Conservation (phyloP, 2,329 filamentous ascomycete genomes). For the Pestalotiopsis sp. region DNA sequence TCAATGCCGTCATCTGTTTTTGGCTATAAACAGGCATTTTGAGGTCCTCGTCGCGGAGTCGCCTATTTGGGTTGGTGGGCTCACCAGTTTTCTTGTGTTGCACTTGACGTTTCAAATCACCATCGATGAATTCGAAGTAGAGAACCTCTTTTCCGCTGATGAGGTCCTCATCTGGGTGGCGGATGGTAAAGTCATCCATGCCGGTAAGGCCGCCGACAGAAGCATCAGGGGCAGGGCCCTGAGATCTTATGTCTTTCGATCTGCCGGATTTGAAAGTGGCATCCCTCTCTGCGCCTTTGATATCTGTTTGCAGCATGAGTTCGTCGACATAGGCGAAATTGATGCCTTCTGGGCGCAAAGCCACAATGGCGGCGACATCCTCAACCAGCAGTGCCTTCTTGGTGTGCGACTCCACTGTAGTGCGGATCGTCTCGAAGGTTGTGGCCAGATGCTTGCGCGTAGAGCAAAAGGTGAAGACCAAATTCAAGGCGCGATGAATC, state of each 20-base stretch:
- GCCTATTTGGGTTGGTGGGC: slow-evolving; percentile 67
- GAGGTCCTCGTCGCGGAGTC: slow-evolving; percentile 75
- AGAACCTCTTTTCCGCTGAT: slow-evolving; percentile 67
- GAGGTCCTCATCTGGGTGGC: slow-evolving; percentile 32
- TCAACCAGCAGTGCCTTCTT: slow-evolving; percentile 70
- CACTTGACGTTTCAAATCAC: slow-evolving; percentile 83
- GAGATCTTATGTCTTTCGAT: slow-evolving; percentile 52
- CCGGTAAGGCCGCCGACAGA: slow-evolving; percentile 62
- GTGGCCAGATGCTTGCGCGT: slow-evolving; percentile 91
- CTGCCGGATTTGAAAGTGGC: slow-evolving; percentile 63
- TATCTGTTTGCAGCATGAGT: slow-evolving; percentile 77
- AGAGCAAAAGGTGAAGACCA: slow-evolving; percentile 94
- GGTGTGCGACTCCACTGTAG: slow-evolving; percentile 82
- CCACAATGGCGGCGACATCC: slow-evolving; percentile 82
- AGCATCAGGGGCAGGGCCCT: slow-evolving; percentile 54
- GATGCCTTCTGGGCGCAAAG: slow-evolving; percentile 76
- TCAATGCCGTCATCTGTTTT: slow-evolving; percentile 86
- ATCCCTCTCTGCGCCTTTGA: slow-evolving; percentile 69
- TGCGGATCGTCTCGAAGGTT: slow-evolving; percentile 86
- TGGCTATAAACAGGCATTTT: slow-evolving; percentile 94
- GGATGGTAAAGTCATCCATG: slow-evolving; percentile 41
- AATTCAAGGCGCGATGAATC: slow-evolving; percentile 82
- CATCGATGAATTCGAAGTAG: slow-evolving; percentile 91
- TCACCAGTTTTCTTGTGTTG: slow-evolving; percentile 73
- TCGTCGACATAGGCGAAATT: slow-evolving; percentile 88